These are phyloP conservation scores for Cercospora beticola DNA, from an alignment of 2,329 filamentous ascomycete species.

Conservation along the genomic window DNA sequence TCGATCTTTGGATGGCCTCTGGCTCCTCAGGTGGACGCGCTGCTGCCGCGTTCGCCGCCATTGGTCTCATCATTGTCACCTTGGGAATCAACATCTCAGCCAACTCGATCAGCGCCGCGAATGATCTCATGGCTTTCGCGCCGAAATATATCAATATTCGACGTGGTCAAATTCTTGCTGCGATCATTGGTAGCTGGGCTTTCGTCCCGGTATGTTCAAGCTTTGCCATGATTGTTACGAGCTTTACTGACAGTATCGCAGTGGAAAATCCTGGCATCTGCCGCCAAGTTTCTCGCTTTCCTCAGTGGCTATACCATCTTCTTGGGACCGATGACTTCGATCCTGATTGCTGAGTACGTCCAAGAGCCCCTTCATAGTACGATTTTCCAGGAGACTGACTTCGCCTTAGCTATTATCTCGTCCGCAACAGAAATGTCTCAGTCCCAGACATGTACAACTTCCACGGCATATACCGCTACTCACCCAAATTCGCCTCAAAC, in stretches of 20 bases:
- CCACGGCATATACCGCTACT: constrained; percentile 53
- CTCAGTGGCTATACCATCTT: constrained; percentile 67
- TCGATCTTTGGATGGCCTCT: constrained; percentile 36
- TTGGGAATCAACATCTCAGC: constrained; percentile 55
- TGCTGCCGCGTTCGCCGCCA: constrained; percentile 32
- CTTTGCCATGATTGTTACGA: not conserved
- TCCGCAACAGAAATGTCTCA: constrained; percentile 52
- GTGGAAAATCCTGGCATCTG: constrained; percentile 41
- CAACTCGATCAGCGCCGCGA: constrained; percentile 55
- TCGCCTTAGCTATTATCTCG: constrained; percentile 50
- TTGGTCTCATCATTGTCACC: constrained; percentile 52
- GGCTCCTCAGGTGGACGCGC: constrained; percentile 30
- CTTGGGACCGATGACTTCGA: constrained; percentile 61
- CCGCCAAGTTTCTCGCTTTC: constrained; percentile 41
- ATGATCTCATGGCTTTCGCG: constrained; percentile 53
- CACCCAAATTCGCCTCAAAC: constrained; percentile 49
- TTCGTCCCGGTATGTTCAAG: constrained; percentile 33
- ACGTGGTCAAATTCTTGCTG: constrained; percentile 39
- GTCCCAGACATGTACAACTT: constrained; percentile 55
- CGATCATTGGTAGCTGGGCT: constrained; percentile 41
- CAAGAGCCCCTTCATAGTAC: not conserved
- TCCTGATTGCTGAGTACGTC: constrained; percentile 55
- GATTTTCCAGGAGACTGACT: not conserved
- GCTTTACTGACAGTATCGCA: not conserved
- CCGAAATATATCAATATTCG: constrained; percentile 53